A percentile compares a stretch with the other conserved stretches of the same genome.
Evolutionary conservation across 371 early-diverging fungal genomes (phyloP).

Genomic region (Mucor indicus): DNA sequence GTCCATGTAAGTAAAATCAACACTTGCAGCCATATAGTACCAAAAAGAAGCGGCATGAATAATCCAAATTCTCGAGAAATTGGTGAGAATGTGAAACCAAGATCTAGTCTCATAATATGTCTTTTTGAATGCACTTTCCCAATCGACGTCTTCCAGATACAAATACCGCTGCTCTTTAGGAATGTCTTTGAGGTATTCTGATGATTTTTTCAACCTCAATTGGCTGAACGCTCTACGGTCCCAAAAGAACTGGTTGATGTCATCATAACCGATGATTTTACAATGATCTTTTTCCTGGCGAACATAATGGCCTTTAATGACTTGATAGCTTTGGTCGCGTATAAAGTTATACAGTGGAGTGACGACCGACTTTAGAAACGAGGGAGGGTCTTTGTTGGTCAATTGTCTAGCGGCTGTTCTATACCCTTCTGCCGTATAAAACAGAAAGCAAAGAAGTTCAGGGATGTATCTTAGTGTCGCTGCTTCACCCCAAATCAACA

Average conservation of each 20-base stretch:
- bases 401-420: no score
- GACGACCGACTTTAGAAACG: slow-evolving; percentile 65
- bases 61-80: slow-evolving; percentile 87
- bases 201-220: slow-evolving; percentile 50
- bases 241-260: slow-evolving; percentile 89
- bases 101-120: slow-evolving; percentile 86
- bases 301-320: slow-evolving; percentile 69
- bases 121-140: slow-evolving; percentile 71
- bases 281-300: slow-evolving; percentile 82
- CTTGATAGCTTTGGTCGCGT: slow-evolving; percentile 74
- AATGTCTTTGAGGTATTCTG: slow-evolving; percentile 59
- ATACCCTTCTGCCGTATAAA: slow-evolving; percentile 70
- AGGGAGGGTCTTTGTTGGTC: not conserved
- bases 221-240: slow-evolving; percentile 62
- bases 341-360: slow-evolving; percentile 77
- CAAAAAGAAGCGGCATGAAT: slow-evolving; percentile 78
- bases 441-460: slow-evolving; percentile 82
- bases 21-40: slow-evolving; percentile 77
- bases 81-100: slow-evolving; percentile 77
- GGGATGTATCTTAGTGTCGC: slow-evolving; percentile 76
- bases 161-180: slow-evolving; percentile 62
- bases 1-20: slow-evolving; percentile 60
- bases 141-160: slow-evolving; percentile 59
- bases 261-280: slow-evolving; percentile 83
- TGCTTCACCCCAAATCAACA: slow-evolving; percentile 89